Evolutionary conservation across 2,329 filamentous ascomycete genomes (phyloP).

Genomic region (Catunica adiposa): DNA sequence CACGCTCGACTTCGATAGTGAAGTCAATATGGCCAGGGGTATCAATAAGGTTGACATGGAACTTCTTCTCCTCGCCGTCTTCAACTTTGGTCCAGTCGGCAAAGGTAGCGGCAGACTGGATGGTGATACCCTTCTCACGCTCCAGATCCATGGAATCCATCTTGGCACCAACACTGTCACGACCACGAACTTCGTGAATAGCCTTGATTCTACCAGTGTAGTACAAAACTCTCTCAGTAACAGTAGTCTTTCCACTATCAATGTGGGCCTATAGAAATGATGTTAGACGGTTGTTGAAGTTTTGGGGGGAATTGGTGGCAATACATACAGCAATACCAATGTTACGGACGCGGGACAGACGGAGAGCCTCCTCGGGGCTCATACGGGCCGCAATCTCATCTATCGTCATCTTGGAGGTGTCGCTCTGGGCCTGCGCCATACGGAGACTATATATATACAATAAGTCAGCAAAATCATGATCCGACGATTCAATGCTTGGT

Average conservation of each 20-base stretch:
- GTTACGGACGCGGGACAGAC: slow-evolving; percentile 72
- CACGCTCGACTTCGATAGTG: slow-evolving; percentile 95
- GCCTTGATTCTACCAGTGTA: slow-evolving; percentile 94
- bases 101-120: slow-evolving; percentile 94
- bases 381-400: slow-evolving; percentile 61
- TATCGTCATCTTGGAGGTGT: slow-evolving; percentile 34
- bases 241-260: slow-evolving; percentile 95
- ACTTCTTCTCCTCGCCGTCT: slow-evolving; percentile 70
- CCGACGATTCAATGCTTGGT: slow-evolving; percentile 7
- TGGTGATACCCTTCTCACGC: slow-evolving; percentile 83
- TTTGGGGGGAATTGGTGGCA: not conserved
- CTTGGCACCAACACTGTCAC: slow-evolving; percentile 90
- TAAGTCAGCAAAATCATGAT: not conserved
- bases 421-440: slow-evolving; percentile 32
- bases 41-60: slow-evolving; percentile 97
- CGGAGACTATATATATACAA: slow-evolving; percentile 24
- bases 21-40: slow-evolving; percentile 98
- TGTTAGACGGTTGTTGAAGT: slow-evolving; percentile 3
- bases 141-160: slow-evolving; percentile 99
- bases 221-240: slow-evolving; percentile 89
- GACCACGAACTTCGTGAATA: slow-evolving; percentile 91
- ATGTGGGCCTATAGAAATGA: slow-evolving; percentile 59
- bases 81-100: slow-evolving; percentile 90
- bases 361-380: slow-evolving; percentile 58
- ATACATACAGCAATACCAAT: slow-evolving; percentile 82